phyloP scores from a whole-genome alignment of 495 filamentous ascomycete species.

The Aspergillus indologenus region DNA sequence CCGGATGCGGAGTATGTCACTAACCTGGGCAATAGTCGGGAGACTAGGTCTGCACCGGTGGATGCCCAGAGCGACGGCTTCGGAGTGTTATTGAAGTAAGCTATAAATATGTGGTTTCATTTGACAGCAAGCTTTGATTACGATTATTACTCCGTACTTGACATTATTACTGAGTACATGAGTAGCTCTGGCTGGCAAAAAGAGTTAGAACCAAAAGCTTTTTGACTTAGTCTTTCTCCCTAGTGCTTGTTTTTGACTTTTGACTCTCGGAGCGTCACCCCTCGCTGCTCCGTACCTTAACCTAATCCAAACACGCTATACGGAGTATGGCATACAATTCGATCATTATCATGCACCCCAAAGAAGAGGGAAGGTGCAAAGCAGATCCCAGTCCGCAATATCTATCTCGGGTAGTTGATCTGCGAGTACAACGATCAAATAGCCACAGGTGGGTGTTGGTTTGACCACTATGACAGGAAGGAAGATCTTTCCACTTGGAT shows the following conservation, averaged over 20 bases:
- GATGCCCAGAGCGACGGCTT: slow-evolving; percentile 5
- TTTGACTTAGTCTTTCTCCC: background rate
- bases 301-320: slow-evolving; percentile 19
- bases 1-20: slow-evolving; percentile 1
- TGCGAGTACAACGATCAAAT: slow-evolving; percentile 9
- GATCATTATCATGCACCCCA: slow-evolving; percentile 14
- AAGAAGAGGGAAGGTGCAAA: background rate
- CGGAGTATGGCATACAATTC: too few species aligned
- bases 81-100: slow-evolving; percentile 7
- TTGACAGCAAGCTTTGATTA: background rate
- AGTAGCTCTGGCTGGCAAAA: too few species aligned
- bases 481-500: background rate
- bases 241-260: background rate
- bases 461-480: background rate
- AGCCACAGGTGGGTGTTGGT: background rate
- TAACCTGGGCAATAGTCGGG: slow-evolving; percentile 1
- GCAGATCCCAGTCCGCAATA: slow-evolving; percentile 16
- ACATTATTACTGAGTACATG: background rate
- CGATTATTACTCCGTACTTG: background rate
- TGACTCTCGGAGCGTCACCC: background rate
- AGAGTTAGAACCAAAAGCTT: too few species aligned
- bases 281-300: slow-evolving; percentile 15
- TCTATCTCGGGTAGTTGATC: slow-evolving; percentile 21
- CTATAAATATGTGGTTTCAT: background rate
- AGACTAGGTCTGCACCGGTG: slow-evolving; percentile 6